Evolutionary conservation across 2,329 filamentous ascomycete species (phyloP), one percentile per base, ranked within the genome.

Genomic region (Diaporthe nobilis): DNA sequence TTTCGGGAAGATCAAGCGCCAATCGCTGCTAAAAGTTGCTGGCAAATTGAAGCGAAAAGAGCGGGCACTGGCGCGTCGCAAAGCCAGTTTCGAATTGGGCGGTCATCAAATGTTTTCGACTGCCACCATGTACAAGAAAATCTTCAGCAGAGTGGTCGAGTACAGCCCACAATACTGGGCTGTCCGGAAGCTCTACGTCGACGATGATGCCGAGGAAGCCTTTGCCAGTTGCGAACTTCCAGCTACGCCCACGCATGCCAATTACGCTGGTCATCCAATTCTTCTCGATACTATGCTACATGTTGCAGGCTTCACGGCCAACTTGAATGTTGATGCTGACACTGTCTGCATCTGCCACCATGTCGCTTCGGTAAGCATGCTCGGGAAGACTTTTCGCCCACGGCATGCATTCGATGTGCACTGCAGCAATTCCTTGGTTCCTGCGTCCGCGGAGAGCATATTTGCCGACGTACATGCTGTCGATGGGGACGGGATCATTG

Each of bases 311-410:
- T 51, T 68, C 63, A 22, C 15, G 25, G 63, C 63, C 20, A 68
- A 68, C 12, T 8, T 37, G 31, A 51, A 49, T 3, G 63, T 68
- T 7, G 42, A 49, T 37, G 13, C 63, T 8, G 44, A 49, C 28
- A 51, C 20, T 22, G 63, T 51, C 13, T 68, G 63, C 63, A 68
- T 68, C 25, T 68, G 63, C 20, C 31, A 49, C 28, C 63, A 51
- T 1, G 25, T 68, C 1, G n/a, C 44, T 9, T 49, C 42, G 15
- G 37, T 34, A 6, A 37, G 4, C 20, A 61, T 61, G 58, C 3
- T 42, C 2, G 28, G 58, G 58, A 42, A 42, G 34, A 42, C 22
- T 0, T 61, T 61, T 9, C 58, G 37, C 58, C 0, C 58, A 61
- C 28, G 12, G 20, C 58, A 61, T 17, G 37, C 58, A 42, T 61